These are phyloP conservation scores for Russula sp. DNA, from an alignment of 768 basidiomycete genomes.

Conservation along the genomic window DNA sequence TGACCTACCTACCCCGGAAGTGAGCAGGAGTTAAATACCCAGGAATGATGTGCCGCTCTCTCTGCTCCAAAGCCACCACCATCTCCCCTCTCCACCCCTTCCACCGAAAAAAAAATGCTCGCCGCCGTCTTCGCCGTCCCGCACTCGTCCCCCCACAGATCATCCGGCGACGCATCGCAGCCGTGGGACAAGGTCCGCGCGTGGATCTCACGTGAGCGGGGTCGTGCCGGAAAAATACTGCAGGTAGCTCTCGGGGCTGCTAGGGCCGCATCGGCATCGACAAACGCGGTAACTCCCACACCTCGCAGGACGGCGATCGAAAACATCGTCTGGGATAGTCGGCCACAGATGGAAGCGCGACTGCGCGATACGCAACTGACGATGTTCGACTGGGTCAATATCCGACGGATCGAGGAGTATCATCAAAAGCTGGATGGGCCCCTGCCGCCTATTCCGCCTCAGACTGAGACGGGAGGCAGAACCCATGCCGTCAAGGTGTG, in stretches of 20 bases:
- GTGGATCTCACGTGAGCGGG: constrained; percentile 22
- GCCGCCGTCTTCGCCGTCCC: constrained; percentile 15
- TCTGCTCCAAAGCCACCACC: background rate
- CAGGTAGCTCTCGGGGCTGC: constrained; percentile 16
- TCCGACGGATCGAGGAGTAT: constrained; percentile 14
- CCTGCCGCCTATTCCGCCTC: constrained; percentile 11
- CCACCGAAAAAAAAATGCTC: constrained; percentile 9
- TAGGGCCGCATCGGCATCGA: constrained; percentile 15
- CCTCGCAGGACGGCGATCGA: background rate
- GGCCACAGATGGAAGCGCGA: constrained; percentile 9
- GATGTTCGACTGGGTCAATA: constrained; percentile 21
- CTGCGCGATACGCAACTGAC: constrained; percentile 16
- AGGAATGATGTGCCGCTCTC: background rate
- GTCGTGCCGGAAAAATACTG: constrained; percentile 16
- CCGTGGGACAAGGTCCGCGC: constrained; percentile 19
- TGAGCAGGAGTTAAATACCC: constrained; percentile 14
- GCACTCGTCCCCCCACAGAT: constrained; percentile 2
- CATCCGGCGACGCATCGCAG: constrained; percentile 12
- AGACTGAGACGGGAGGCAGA: constrained; percentile 6
- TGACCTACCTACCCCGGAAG: constrained; percentile 15
- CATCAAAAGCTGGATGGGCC: constrained; percentile 14
- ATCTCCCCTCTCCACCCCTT: background rate
- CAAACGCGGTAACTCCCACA: constrained; percentile 13
- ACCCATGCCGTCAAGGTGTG: constrained; percentile 18
- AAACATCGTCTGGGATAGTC: constrained; percentile 13